A percentile compares a stretch with the other conserved stretches of the same genome.
These are phyloP conservation scores for Allomyces javanicus DNA, from an alignment of 192 early-diverging fungal genomes.

Conservation along the genomic window DNA sequence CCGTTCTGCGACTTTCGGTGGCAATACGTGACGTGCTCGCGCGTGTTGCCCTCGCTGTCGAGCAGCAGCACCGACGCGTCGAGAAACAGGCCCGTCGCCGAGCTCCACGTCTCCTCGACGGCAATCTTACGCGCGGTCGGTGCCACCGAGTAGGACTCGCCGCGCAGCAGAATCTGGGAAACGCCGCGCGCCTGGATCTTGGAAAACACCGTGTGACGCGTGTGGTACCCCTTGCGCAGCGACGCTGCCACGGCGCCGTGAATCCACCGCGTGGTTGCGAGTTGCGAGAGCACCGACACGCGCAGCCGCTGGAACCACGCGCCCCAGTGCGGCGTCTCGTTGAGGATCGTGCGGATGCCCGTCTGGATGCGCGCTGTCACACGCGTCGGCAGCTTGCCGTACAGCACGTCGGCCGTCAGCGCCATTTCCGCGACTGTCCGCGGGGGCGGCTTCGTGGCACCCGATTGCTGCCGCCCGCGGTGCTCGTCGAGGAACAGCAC, in stretches of 20 bases:
- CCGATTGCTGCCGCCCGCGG: no score
- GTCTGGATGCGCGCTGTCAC: no score
- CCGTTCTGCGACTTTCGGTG: conserved; percentile 1
- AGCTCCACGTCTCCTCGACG: conserved; percentile 16
- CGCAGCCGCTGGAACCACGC: conserved; percentile 8
- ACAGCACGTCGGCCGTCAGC: no score
- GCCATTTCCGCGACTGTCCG: no score
- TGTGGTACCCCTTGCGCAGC: conserved; percentile 13
- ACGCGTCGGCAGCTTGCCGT: no score
- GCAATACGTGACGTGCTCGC: conserved; percentile 3
- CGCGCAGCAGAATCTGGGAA: conserved; percentile 1
- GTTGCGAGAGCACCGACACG: conserved; percentile 6
- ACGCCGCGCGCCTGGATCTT: conserved; percentile 11
- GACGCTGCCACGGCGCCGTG: conserved; percentile 7
- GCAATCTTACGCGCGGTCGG: conserved; percentile 10
- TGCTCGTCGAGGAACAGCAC: no score
- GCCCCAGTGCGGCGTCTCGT: no score
- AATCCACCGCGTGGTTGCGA: conserved; percentile 7
- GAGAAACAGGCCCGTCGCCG: conserved; percentile 4
- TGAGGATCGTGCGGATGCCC: no score
- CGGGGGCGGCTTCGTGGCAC: no score
- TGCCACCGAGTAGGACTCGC: conserved; percentile 9
- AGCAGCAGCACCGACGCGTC: conserved; percentile 11
- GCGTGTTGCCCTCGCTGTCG: conserved; percentile 7
- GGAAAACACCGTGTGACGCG: conserved; percentile 12